Evolutionary conservation across 768 basidiomycete species (phyloP), one percentile per base, ranked within the genome.

Genomic region (Xerocomellus chrysenteron): DNA sequence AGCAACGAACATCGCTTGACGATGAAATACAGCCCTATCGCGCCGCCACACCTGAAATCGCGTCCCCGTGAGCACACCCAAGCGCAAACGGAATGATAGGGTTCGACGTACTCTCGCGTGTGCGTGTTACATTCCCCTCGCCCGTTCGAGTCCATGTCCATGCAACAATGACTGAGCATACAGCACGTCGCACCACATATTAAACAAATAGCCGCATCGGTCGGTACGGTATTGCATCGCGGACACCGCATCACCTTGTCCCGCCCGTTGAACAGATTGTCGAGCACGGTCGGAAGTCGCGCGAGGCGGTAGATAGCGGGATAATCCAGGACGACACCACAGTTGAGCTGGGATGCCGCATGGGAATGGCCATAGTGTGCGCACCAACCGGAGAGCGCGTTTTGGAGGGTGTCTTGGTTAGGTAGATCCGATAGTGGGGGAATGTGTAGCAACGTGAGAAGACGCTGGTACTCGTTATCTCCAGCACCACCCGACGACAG

Each of bases 121-220:
- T 98, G 97, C 79, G 90, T 83, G 69, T 98, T 99, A 70, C 95
- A 98, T 67, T 99, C 96, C 30, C 96, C 97, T 26, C 87, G 77
- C 40, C 76, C 75, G 24, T 61, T 76, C 16, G 80, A 76, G 17
- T 77, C 80, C 49, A 72, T 64, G 59, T 94, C 93, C 61, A 79
- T 76, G 69, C 97, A 99, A 66, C 97, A 99, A 59, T 94, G 87
- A 62, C 92, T 92, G 68, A 93, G 89, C 77, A 95, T 82, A 67
- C 97, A 98, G 11, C 90, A 84, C 14, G 88, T 85, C 47, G 84
- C 77, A 0, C 97, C 97, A 62, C 97, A 99, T 49, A 94, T 78
- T 58, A 98, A 71, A 70, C 97, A 99, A 2, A 99, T 85, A 0
- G 94, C 97, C 19, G 92, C 92, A 62, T 92, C 92, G 11, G 78